Base-by-base conservation (phyloP, 2,329 filamentous ascomycete genomes). In the Fusarium tjaetaba region DNA sequence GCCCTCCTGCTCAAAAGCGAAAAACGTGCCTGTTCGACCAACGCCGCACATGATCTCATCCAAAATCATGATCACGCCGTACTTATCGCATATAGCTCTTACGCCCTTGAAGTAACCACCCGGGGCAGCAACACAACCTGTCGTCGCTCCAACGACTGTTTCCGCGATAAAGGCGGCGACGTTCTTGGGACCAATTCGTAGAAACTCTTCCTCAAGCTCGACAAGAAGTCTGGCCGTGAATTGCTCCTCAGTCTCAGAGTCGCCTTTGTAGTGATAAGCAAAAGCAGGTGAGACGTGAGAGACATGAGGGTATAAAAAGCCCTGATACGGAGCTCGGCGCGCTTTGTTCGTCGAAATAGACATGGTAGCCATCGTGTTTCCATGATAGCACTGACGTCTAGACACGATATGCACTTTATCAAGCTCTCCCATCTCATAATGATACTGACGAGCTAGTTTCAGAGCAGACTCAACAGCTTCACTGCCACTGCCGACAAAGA, bases 41-140 rank as follows among this genome's bases (percentile, higher is more conserved):
- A 91, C 82, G 0, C 86, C 88, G 0, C 89, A 90, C 79, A 90
- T 89, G 0, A 89, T 88, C 76, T 90, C 89, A 69, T 91, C 89
- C 22, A 90, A 79, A 51, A 91, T 90, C 11, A 90, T 76, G 6
- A 91, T 82, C 85, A 90, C 89, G 5, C 84, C 86, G 3, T 89
- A 84, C 68, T 84, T 85, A 64, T 85, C 82, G 75, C 88, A 91
- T 61, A 90, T 84, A 1, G 67, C 42, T 7, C 58, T 60, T 11
- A 77, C 68, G 1, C 70, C 58, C 24, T 68, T 67, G 26, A 76
- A 70, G 9, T 76, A 76, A 1, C 72, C 70, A 0, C 30, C 22
- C 0, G 75, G 74, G 4, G 62, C 59, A 16, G 64, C 65, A 4
- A 75, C 61, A 7, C 70, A 70, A 0, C 90, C 90, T 0, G 87